Conservation (phyloP, 78 protist genomes). For the Protostelium mycophagum region DNA sequence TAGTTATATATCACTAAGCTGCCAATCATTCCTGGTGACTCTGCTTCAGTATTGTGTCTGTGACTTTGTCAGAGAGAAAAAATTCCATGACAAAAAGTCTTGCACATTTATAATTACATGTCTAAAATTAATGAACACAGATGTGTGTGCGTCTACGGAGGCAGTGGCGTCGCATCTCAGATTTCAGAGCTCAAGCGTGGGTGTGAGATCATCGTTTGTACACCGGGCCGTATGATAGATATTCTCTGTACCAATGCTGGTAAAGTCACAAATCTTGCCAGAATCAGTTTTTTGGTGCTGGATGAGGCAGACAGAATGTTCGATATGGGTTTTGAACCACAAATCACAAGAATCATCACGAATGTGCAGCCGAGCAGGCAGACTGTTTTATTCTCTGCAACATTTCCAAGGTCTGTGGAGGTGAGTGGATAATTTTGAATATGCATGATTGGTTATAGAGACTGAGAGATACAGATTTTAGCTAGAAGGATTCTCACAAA, state of each 20-base stretch:
- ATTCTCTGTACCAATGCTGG: slow-evolving; percentile 85
- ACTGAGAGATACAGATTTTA: slow-evolving; percentile 15
- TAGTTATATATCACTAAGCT: not conserved
- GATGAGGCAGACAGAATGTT: slow-evolving; percentile 99
- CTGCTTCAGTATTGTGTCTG: not conserved
- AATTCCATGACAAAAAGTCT: not conserved
- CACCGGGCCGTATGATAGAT: slow-evolving; percentile 99
- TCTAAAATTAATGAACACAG: not conserved
- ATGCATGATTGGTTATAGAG: not conserved
- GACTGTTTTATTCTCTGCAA: slow-evolving; percentile 92
- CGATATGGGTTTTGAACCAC: slow-evolving; percentile 95
- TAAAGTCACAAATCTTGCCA: slow-evolving; percentile 85
- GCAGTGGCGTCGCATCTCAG: slow-evolving; percentile 88
- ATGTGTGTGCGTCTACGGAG: slow-evolving; percentile 93
- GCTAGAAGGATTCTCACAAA: slow-evolving; percentile 65
- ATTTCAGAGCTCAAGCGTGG: slow-evolving; percentile 89
- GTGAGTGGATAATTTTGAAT: too few relatives aligned
- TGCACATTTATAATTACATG: not conserved
- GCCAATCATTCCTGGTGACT: not conserved
- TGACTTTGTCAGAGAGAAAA: not conserved
- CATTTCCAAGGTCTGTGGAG: slow-evolving; percentile 83
- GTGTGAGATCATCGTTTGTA: slow-evolving; percentile 92
- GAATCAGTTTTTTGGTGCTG: slow-evolving; percentile 90
- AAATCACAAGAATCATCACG: slow-evolving; percentile 76
- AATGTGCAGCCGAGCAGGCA: slow-evolving; percentile 89